These are phyloP conservation scores for Aristolochia californica DNA, from an alignment of 164 flowering plant genomes.

Conservation along the genomic window DNA sequence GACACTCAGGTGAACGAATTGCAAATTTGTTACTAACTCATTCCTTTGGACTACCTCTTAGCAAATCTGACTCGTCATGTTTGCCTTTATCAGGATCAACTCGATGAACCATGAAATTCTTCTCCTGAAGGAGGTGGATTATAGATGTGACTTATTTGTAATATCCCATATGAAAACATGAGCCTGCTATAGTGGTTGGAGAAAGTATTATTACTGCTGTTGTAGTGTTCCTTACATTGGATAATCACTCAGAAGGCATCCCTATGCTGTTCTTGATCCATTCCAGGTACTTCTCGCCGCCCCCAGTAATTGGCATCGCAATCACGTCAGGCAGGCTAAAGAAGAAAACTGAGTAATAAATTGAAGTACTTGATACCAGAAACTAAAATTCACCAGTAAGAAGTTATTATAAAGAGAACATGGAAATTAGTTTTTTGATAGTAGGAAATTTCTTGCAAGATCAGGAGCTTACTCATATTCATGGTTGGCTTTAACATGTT, in stretches of 20 bases:
- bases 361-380: neutral
- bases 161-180: neutral
- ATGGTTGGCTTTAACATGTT: conserved; percentile 87
- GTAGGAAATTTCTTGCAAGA: neutral
- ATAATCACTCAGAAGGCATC: no score
- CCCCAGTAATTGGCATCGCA: conserved; percentile 10
- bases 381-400: neutral
- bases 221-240: no score
- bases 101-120: conserved; percentile 43
- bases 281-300: conserved; percentile 7
- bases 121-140: conserved; percentile 39
- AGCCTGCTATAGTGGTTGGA: neutral
- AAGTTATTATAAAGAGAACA: no score
- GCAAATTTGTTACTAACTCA: neutral
- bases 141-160: neutral
- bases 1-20: conserved; percentile 42
- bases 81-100: conserved; percentile 45
- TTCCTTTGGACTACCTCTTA: neutral
- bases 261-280: conserved; percentile 12
- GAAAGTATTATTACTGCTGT: neutral
- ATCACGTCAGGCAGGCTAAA: conserved; percentile 10
- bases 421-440: no score
- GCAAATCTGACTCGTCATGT: neutral
- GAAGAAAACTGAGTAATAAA: neutral
- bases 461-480: conserved; percentile 73